Evolutionary conservation across 2,329 filamentous ascomycete species (phyloP).

Genomic region (Thelonectria discophora): DNA sequence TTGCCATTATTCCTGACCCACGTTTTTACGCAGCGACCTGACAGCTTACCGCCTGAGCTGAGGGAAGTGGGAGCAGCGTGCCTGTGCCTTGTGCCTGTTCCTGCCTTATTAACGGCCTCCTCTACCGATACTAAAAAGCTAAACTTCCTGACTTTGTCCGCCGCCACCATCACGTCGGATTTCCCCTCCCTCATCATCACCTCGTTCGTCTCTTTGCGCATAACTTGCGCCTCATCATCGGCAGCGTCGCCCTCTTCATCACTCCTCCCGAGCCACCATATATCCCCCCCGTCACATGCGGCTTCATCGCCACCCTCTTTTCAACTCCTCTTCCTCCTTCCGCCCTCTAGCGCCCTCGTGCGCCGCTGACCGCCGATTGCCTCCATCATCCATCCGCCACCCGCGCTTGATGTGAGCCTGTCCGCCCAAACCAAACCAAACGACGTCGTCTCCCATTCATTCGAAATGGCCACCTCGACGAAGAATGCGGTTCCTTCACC

Average conservation of each 20-base stretch:
- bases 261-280: not conserved
- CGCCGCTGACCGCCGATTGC: slow-evolving; percentile 36
- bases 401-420: slow-evolving; percentile 35
- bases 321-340: slow-evolving; percentile 8
- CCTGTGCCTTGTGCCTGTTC: slow-evolving; percentile 4
- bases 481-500: slow-evolving; percentile 35
- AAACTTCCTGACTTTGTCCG: not conserved
- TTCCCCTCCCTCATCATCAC: slow-evolving; percentile 4
- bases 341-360: not conserved
- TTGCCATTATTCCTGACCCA: slow-evolving; percentile 9
- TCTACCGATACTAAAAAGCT: not conserved
- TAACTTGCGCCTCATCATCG: slow-evolving; percentile 15
- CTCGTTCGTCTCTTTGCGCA: not conserved
- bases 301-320: slow-evolving; percentile 10
- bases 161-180: slow-evolving; percentile 16
- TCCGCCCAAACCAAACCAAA: slow-evolving; percentile 10
- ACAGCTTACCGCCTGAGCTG: slow-evolving; percentile 5
- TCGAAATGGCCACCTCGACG: slow-evolving; percentile 40
- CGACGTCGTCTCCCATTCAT: slow-evolving; percentile 13
- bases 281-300: slow-evolving; percentile 10
- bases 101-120: slow-evolving; percentile 1
- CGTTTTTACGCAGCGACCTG: not conserved
- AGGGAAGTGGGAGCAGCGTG: not conserved
- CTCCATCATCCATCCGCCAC: slow-evolving; percentile 33
- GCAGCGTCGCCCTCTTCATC: slow-evolving; percentile 5